Conservation (phyloP, 2,329 filamentous ascomycete species). For the Pseudogymnoascus sp. region DNA sequence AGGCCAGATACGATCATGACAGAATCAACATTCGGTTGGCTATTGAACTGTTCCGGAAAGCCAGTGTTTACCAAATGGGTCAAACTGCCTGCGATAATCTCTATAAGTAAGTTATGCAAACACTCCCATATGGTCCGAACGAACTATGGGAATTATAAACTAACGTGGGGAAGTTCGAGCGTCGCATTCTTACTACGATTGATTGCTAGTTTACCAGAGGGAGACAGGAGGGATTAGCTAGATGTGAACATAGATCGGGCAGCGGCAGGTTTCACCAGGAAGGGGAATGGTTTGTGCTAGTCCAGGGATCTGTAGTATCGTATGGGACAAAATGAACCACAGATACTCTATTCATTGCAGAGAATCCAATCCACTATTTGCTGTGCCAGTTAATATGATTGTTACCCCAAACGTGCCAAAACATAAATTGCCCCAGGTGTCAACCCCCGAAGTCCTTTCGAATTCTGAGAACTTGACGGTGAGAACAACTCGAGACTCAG, state of each 20-base stretch:
- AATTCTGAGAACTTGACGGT: not conserved
- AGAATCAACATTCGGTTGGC: not conserved
- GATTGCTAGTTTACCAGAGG: not conserved
- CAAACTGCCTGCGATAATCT: not conserved
- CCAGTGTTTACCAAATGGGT: not conserved
- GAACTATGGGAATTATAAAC: not conserved
- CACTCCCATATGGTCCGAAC: not conserved
- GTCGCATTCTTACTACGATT: not conserved
- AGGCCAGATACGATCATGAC: not conserved
- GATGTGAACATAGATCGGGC: not conserved
- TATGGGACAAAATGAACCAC: not conserved
- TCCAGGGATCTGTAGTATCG: not conserved
- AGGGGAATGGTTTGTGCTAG: not conserved
- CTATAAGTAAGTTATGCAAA: not conserved
- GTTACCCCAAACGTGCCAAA: not conserved
- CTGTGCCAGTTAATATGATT: not conserved
- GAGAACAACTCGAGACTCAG: too few species aligned
- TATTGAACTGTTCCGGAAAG: not conserved
- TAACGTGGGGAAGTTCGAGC: not conserved
- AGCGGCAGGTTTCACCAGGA: not conserved
- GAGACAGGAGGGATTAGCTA: not conserved
- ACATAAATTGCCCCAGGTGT: not conserved
- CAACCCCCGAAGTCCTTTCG: not conserved
- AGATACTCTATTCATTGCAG: not conserved
- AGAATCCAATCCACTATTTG: not conserved